These are phyloP conservation scores for Penicillium sp. DNA, from an alignment of 2,329 filamentous ascomycete genomes.

Conservation along the genomic window DNA sequence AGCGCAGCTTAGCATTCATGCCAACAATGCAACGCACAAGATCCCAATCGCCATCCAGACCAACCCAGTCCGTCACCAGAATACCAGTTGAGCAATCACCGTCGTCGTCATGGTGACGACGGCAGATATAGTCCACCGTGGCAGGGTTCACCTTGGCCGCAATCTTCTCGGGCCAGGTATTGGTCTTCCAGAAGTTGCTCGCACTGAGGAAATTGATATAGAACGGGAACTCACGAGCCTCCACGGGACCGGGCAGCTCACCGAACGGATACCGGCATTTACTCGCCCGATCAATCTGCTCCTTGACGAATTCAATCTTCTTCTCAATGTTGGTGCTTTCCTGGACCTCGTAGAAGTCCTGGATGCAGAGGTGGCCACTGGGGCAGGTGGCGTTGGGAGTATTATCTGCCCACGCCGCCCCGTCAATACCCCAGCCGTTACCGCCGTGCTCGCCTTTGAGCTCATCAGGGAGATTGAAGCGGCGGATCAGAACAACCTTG, in stretches of 20 bases:
- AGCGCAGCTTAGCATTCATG: slow-evolving; percentile 72
- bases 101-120: slow-evolving; percentile 53
- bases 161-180: slow-evolving; percentile 92
- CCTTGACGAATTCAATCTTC: slow-evolving; percentile 74
- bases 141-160: slow-evolving; percentile 85
- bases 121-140: slow-evolving; percentile 60
- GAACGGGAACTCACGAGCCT: slow-evolving; percentile 61
- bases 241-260: slow-evolving; percentile 39
- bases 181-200: slow-evolving; percentile 90
- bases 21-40: slow-evolving; percentile 82
- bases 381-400: slow-evolving; percentile 71
- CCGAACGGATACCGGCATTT: slow-evolving; percentile 49
- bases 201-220: slow-evolving; percentile 90
- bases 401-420: slow-evolving; percentile 80
- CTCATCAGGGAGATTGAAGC: slow-evolving; percentile 66
- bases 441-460: slow-evolving; percentile 50
- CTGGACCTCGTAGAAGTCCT: slow-evolving; percentile 91
- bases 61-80: slow-evolving; percentile 93
- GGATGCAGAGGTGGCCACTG: slow-evolving; percentile 76
- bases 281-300: slow-evolving; percentile 74
- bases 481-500: slow-evolving; percentile 79
- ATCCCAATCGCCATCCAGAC: slow-evolving; percentile 85
- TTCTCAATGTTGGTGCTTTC: slow-evolving; percentile 73
- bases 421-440: slow-evolving; percentile 60
- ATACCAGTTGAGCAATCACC: slow-evolving; percentile 81